These are phyloP conservation scores for Pestalotiopsis sp. DNA, from an alignment of 2,329 filamentous ascomycete species.

Conservation along the genomic window DNA sequence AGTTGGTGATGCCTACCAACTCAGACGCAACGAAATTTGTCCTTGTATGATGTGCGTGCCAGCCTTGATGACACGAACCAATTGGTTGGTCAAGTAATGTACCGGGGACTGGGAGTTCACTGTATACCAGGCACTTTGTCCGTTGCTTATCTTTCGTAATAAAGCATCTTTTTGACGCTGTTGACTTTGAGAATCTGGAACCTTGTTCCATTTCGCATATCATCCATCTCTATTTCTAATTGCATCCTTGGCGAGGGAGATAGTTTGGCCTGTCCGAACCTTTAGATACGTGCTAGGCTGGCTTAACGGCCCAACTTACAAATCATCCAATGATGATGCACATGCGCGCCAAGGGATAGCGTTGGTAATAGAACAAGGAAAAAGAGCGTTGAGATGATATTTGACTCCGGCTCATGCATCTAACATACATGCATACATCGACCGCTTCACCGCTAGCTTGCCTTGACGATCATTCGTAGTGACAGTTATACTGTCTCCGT, in stretches of 20 bases:
- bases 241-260: not conserved
- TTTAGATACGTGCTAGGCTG: not conserved
- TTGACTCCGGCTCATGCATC: not conserved
- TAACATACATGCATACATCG: not conserved
- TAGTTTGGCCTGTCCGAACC: not conserved
- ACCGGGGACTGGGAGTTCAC: too few relatives aligned
- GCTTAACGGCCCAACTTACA: not conserved
- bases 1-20: too few relatives aligned
- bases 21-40: too few relatives aligned
- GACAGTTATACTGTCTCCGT: not conserved
- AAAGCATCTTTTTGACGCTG: too few relatives aligned
- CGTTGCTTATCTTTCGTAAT: too few relatives aligned
- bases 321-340: not conserved
- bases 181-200: too few relatives aligned
- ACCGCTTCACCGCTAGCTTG: not conserved
- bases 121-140: too few relatives aligned
- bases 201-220: too few relatives aligned
- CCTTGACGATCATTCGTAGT: not conserved
- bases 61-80: too few relatives aligned
- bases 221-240: not conserved
- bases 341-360: not conserved
- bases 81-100: too few relatives aligned
- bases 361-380: not conserved
- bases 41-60: too few relatives aligned
- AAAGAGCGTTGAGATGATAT: not conserved